These are phyloP conservation scores for Cudoniella acicularis DNA, from an alignment of 495 filamentous ascomycete species.

Conservation along the genomic window DNA sequence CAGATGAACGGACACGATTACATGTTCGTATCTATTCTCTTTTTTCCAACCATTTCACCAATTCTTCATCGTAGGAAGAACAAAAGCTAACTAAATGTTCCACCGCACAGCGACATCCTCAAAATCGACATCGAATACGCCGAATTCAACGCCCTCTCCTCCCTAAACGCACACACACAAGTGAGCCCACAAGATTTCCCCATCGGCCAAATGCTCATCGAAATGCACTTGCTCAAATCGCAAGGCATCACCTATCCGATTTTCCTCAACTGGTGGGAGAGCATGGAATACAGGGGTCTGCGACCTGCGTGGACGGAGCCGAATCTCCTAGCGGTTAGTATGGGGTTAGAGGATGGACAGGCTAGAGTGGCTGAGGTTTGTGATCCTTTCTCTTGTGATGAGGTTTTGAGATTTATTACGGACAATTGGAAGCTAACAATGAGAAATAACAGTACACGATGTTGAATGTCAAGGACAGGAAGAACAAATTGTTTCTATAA, in stretches of 20 bases:
- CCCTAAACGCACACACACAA: conserved; percentile 21
- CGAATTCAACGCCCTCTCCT: conserved; percentile 27
- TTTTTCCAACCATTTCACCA: background rate
- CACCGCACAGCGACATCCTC: conserved; percentile 25
- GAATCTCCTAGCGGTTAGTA: conserved; percentile 21
- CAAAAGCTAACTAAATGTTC: background rate
- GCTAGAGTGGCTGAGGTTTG: conserved; percentile 17
- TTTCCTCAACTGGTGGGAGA: conserved; percentile 27
- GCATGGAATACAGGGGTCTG: conserved; percentile 22
- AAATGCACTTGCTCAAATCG: conserved; percentile 26
- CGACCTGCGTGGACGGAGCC: conserved; percentile 27
- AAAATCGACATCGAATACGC: conserved; percentile 32
- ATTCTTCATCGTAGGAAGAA: background rate
- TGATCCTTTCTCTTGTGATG: too few species aligned
- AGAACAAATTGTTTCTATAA: conserved; percentile 8
- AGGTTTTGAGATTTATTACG: too few species aligned
- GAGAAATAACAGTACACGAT: conserved; percentile 13
- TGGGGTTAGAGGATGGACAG: conserved; percentile 4
- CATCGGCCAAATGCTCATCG: conserved; percentile 29
- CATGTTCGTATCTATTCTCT: conserved; percentile 16
- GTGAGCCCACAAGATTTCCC: conserved; percentile 16
- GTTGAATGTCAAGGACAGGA: conserved; percentile 16
- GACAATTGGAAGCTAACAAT: background rate
- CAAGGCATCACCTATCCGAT: conserved; percentile 5
- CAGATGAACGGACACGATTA: conserved; percentile 28